Base-by-base conservation (phyloP, 2,329 filamentous ascomycete genomes). In the Trichoderma hamatum region DNA sequence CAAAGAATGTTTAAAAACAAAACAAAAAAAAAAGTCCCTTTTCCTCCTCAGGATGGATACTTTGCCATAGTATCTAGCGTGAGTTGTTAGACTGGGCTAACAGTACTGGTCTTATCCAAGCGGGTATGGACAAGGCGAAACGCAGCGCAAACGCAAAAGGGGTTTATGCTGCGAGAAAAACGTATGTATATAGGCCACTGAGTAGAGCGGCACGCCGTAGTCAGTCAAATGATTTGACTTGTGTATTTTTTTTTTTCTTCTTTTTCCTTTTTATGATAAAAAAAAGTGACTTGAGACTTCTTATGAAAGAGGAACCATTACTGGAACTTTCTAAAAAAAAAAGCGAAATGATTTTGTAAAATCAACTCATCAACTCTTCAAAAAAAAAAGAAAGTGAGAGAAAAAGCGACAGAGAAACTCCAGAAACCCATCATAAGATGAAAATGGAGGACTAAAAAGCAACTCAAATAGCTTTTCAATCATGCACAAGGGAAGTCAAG, bases 401-500 rank as follows among this genome's bases (percentile, higher is more conserved):
- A 39, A 13, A 13, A 7, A 19, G 19, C 32, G 9, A 51, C 10
- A 39, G 10, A 34, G 16, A 46, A 19, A 46, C 16, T n/a, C n/a
- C n/a, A n/a, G 24, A 46, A 3, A 32, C 9, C 26, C 26, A 4
- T 65, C 49, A 32, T 28, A 19, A 11, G 9, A 52, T 54, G 28
- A 52, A 11, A 30, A 58, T 39, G n/a, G 10, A 32, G 21, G 16
- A 54, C 19, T 3, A n/a, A 36, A 13, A 21, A n/a, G 3, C 19
- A 14, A 39, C 21, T 34, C 52, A 26, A 30, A 10, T 36, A 11
- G 43, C 43, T 49, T 21, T 10, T 21, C 36, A 43, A 49, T 79
- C 71, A 82, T 28, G 80, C 77, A 75, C 85, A 87, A 3, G 88
- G 79, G 72, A 89, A 89, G 76, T 89, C 85, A 43, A 89, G 80